phyloP scores from a whole-genome alignment of 2,329 filamentous ascomycete genomes.

The Seiridium cupressi region DNA sequence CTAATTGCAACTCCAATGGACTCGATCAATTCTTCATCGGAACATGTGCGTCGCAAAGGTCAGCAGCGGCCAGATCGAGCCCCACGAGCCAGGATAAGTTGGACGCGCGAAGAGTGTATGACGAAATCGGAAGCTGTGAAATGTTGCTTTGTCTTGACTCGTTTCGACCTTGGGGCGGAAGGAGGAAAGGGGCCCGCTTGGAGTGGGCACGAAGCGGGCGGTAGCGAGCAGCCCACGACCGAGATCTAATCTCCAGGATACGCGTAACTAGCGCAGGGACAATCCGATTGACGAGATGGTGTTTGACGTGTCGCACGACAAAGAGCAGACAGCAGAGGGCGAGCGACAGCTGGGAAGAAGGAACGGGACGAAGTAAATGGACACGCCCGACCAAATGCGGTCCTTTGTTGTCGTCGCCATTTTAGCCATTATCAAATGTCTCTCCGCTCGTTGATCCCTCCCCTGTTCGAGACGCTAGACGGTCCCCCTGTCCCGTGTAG shows the following conservation, averaged over 20 bases:
- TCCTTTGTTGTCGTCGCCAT: slow-evolving; percentile 1
- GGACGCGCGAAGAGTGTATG: background rate
- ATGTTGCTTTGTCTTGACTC: background rate
- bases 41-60: background rate
- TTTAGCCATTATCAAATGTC: background rate
- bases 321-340: background rate
- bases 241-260: no score
- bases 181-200: background rate
- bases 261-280: background rate
- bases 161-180: background rate
- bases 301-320: background rate
- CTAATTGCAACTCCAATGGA: slow-evolving; percentile 2
- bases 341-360: background rate
- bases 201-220: background rate
- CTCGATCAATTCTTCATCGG: background rate
- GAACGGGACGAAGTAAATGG: background rate
- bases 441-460: background rate
- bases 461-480: background rate
- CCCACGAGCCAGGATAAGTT: background rate
- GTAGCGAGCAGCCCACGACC: background rate
- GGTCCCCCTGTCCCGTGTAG: background rate
- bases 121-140: slow-evolving; percentile 5
- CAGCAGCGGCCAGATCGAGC: background rate
- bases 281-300: background rate
- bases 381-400: background rate